Conservation (phyloP, 2,329 filamentous ascomycete species). For the Scortechinia acanthostroma region DNA sequence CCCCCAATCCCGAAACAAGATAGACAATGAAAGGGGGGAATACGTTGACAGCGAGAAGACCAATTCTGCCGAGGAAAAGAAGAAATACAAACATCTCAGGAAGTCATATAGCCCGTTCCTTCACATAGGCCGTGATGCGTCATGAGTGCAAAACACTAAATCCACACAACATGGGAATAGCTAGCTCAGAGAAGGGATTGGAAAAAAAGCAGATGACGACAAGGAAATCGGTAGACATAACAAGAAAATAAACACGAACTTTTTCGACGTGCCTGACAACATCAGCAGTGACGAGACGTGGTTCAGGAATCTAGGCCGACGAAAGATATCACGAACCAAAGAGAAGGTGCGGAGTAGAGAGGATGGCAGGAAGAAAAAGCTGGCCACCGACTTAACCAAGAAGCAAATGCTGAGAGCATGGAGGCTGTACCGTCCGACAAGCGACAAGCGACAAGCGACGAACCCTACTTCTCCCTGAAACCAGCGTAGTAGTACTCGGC, state of each 20-base stretch:
- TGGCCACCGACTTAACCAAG: conserved; percentile 1
- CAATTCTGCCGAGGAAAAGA: too few relatives aligned
- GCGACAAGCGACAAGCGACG: too few relatives aligned
- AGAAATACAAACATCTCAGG: too few relatives aligned
- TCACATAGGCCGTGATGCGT: conserved; percentile 21
- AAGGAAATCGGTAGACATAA: conserved; percentile 8
- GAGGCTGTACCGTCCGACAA: too few relatives aligned
- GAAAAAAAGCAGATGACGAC: conserved; percentile 10
- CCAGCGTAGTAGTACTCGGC: too few relatives aligned
- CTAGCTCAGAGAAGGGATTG: conserved; percentile 14
- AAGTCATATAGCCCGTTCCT: conserved; percentile 14
- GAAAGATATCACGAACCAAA: conserved; percentile 14
- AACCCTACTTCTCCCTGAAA: too few relatives aligned
- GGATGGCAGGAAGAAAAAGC: not conserved
- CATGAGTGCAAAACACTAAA: conserved; percentile 19
- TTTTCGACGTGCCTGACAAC: conserved; percentile 25
- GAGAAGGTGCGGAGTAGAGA: not conserved
- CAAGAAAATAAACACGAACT: conserved; percentile 12
- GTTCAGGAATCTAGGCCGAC: conserved; percentile 10
- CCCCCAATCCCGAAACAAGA: conserved; percentile 10
- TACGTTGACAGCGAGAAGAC: conserved; percentile 6
- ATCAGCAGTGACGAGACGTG: conserved; percentile 19
- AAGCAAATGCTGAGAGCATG: too few relatives aligned
- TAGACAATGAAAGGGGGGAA: conserved; percentile 9
- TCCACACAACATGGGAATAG: conserved; percentile 20